Percentiles rank a stretch among this genome's conserved stretches.
These are phyloP conservation scores for Diaporthe vexans DNA, from an alignment of 2,329 filamentous ascomycete genomes.

Conservation along the genomic window DNA sequence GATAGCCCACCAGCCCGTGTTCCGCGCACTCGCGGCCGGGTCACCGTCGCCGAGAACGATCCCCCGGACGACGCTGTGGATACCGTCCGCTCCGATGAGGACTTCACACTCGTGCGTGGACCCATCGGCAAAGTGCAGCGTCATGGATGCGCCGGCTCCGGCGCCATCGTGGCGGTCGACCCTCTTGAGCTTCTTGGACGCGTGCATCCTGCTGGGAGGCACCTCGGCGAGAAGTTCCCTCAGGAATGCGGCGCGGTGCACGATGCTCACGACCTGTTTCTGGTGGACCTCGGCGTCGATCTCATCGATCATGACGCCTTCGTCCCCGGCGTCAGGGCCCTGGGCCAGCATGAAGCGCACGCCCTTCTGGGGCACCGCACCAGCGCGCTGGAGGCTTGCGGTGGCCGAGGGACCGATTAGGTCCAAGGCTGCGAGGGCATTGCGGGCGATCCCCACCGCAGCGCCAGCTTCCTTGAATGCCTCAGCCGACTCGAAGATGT, in stretches of 20 bases:
- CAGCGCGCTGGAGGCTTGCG: conserved; percentile 32
- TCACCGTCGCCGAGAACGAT: conserved; percentile 49
- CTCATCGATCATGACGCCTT: not conserved
- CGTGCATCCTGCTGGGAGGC: conserved; percentile 43
- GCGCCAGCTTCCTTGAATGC: conserved; percentile 24
- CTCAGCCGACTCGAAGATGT: conserved; percentile 19
- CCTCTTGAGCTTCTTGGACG: conserved; percentile 45
- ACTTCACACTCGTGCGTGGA: conserved; percentile 50
- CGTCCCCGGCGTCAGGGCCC: not conserved
- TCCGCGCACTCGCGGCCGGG: conserved; percentile 43
- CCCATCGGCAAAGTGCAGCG: conserved; percentile 45
- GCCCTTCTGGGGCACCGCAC: conserved; percentile 17
- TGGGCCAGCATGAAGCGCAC: conserved; percentile 13
- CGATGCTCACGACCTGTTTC: conserved; percentile 42
- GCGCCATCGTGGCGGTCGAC: conserved; percentile 30
- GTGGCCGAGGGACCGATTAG: conserved; percentile 26
- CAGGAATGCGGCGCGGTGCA: conserved; percentile 43
- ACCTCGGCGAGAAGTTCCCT: conserved; percentile 43
- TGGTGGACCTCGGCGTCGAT: not conserved
- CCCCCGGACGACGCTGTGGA: conserved; percentile 54
- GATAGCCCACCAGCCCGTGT: conserved; percentile 44
- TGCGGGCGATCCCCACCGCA: conserved; percentile 13
- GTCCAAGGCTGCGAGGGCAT: conserved; percentile 5
- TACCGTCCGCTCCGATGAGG: conserved; percentile 56
- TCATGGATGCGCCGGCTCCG: conserved; percentile 30